Evolutionary conservation across 495 filamentous ascomycete species (phyloP).

Genomic region (Tuber aestivum): DNA sequence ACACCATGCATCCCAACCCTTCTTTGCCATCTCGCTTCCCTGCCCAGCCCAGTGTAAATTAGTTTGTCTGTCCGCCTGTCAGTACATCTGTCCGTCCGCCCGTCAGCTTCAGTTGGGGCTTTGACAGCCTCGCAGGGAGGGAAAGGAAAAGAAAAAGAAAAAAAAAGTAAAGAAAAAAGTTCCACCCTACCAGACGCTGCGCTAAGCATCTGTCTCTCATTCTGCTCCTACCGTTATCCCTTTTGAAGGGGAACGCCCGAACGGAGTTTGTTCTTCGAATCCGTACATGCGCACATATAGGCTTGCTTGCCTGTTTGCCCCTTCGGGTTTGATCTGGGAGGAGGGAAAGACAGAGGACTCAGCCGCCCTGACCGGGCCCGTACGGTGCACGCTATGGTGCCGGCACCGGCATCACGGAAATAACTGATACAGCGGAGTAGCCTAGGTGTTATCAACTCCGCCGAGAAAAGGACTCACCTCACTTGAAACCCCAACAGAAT

Average conservation of each 20-base stretch:
- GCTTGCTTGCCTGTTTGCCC: background rate
- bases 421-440: background rate
- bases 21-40: conserved; percentile 20
- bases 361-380: background rate
- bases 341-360: background rate
- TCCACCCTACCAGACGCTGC: conserved; percentile 10
- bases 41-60: conserved; percentile 6
- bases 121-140: conserved; percentile 8
- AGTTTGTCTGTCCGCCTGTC: conserved; percentile 19
- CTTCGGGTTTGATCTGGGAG: background rate
- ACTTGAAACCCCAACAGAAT: background rate
- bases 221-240: background rate
- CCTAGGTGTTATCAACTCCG: background rate
- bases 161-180: background rate
- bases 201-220: conserved; percentile 8
- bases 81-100: conserved; percentile 5
- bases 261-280: background rate
- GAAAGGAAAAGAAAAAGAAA: too few relatives aligned
- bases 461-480: background rate
- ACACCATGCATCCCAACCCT: conserved; percentile 15
- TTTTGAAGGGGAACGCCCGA: background rate
- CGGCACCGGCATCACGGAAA: background rate
- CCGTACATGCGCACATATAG: background rate
- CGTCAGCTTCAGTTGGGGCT: conserved; percentile 10
- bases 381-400: too few relatives aligned